Evolutionary conservation across 305 asterid genomes (phyloP), one percentile per base, ranked within the genome.

Genomic region (Solanum hybrid): DNA sequence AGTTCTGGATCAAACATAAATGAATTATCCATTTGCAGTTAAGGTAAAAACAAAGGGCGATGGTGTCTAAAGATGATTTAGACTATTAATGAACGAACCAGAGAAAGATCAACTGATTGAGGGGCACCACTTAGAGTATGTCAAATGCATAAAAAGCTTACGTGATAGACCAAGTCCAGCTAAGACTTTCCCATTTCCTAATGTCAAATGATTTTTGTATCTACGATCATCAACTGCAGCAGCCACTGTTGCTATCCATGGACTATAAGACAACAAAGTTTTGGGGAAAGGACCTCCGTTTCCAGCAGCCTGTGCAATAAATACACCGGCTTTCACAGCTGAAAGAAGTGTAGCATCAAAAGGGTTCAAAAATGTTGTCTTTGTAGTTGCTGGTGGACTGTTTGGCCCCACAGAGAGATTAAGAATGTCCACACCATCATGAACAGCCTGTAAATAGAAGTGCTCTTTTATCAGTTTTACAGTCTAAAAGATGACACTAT

Each of bases 201-300:
- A 86, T 64, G 93, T 95, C 88, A 97, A 94, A 92, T 97, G 98
- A 90, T 97, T 97, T 92, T 97, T 97, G 93, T 98, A 98, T 92
- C 98, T 92, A 71, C 99, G 95, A 80, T 98, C 99, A 94, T 98
- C 99, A 79, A 96, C 96, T 69, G 99, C 99, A 92, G 99, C 99
- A 88, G 99, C 99, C 86, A 96, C 99, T 80, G 99, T 90, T 85
- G 93, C 94, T 90, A 98, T 96, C 99, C 99, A 98, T 38, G 99
- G 99, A 94, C 99, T 98, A 91, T 96, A 98, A 78, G 99, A 98
- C 89, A 98, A 81, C 90, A 96, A 85, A 24, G 99, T 96, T 90
- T 95, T 98, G 35, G 99, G 98, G 90, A 95, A 96, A 45, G 99
- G 99, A 34, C 99, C 99, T 78, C 99, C 99, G 89, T 98, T 98